A percentile compares a stretch with the other conserved stretches of the same genome.
Conservation (phyloP, 495 filamentous ascomycete species). For the Margaritispora aquatica region DNA sequence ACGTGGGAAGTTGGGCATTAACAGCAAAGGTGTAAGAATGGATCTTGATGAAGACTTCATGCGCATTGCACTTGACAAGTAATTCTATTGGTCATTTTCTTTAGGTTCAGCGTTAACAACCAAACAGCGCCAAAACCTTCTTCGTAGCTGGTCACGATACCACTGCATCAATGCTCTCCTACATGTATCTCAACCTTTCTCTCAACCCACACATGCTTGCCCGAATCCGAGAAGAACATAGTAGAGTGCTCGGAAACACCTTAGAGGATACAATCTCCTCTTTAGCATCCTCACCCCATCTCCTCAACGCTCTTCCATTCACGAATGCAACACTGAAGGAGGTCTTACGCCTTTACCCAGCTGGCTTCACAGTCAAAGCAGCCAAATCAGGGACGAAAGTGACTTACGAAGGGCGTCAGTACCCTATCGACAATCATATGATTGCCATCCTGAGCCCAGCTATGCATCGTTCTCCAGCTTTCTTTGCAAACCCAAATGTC, state of each 20-base stretch:
- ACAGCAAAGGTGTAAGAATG: neutral
- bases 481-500: constrained; percentile 20
- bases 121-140: constrained; percentile 30
- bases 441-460: constrained; percentile 22
- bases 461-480: constrained; percentile 22
- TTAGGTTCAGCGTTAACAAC: neutral
- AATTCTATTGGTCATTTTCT: neutral
- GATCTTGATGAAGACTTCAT: constrained; percentile 9
- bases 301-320: constrained; percentile 23
- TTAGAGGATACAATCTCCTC: constrained; percentile 18
- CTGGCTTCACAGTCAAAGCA: constrained; percentile 25
- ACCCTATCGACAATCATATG: constrained; percentile 4
- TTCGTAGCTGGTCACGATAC: constrained; percentile 47
- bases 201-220: constrained; percentile 34
- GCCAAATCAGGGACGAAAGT: constrained; percentile 4
- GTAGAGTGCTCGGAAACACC: constrained; percentile 30
- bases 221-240: constrained; percentile 39
- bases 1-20: neutral
- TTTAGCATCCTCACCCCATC: constrained; percentile 23
- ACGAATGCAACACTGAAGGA: constrained; percentile 32
- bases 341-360: constrained; percentile 31
- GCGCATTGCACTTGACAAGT: constrained; percentile 12
- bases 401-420: constrained; percentile 1
- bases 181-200: constrained; percentile 40
- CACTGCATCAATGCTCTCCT: constrained; percentile 29